A percentile compares a stretch with the other conserved stretches of the same genome.
Conservation (phyloP, 148 eudicot species). For the Agrostemma githago region DNA sequence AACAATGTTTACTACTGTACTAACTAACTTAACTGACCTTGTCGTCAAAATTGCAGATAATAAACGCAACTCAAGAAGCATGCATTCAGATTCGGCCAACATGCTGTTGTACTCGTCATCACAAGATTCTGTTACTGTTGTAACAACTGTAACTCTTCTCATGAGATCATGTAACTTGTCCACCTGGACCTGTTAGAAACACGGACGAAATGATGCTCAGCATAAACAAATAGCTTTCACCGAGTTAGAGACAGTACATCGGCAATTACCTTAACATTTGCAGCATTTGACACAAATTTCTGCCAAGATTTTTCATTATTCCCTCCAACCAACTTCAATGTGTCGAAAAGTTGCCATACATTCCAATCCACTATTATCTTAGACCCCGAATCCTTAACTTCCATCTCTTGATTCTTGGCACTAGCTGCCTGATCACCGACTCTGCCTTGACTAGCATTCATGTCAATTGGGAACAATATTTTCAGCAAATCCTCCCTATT, state of each 20-base stretch:
- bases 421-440: background rate
- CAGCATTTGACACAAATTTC: constrained; percentile 20
- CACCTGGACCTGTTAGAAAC: constrained; percentile 21
- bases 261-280: constrained; percentile 27
- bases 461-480: constrained; percentile 17
- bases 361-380: constrained; percentile 11
- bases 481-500: constrained; percentile 23
- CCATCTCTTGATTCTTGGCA: background rate
- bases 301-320: constrained; percentile 15
- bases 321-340: constrained; percentile 13
- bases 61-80: constrained; percentile 29
- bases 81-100: constrained; percentile 20
- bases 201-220: background rate
- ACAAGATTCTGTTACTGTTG: background rate
- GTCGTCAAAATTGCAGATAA: constrained; percentile 26
- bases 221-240: background rate
- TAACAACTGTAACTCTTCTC: background rate
- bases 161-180: constrained; percentile 18
- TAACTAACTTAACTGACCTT: constrained; percentile 25
- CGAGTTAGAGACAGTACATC: background rate
- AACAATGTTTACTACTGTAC: background rate
- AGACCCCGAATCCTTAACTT: background rate
- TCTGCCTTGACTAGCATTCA: constrained; percentile 1
- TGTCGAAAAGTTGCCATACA: constrained; percentile 23
- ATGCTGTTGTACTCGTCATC: constrained; percentile 11